Conservation (phyloP, 345 rosid species). For the Dipteronia sinensis region DNA sequence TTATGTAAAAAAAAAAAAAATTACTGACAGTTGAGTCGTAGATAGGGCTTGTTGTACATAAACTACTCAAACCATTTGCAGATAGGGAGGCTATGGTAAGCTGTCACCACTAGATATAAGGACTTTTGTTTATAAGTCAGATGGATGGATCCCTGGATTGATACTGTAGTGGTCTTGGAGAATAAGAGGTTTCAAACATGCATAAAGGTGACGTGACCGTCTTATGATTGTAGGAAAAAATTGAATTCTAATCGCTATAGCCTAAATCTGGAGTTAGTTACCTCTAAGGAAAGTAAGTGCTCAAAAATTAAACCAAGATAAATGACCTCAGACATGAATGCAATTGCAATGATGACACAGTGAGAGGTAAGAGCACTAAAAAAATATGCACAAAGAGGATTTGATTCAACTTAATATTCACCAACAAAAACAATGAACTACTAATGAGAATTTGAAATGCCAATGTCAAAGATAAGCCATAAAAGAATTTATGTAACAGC, state of each 20-base stretch:
- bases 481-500: background rate
- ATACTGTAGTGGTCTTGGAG: background rate
- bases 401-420: background rate
- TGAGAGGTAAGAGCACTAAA: background rate
- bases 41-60: background rate
- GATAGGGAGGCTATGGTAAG: background rate
- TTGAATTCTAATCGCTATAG: background rate
- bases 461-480: background rate
- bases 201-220: background rate
- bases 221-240: background rate
- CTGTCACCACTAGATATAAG: background rate
- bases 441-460: background rate
- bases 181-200: background rate
- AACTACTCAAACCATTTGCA: background rate
- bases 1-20: too few relatives aligned
- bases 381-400: too few relatives aligned
- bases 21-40: background rate
- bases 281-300: background rate
- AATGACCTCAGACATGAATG: background rate
- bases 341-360: background rate
- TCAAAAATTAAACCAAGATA: background rate
- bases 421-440: background rate
- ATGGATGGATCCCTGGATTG: background rate
- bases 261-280: background rate
- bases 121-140: background rate